phyloP scores from a whole-genome alignment of 768 basidiomycete genomes.

The Pleurotus cornucopiae region DNA sequence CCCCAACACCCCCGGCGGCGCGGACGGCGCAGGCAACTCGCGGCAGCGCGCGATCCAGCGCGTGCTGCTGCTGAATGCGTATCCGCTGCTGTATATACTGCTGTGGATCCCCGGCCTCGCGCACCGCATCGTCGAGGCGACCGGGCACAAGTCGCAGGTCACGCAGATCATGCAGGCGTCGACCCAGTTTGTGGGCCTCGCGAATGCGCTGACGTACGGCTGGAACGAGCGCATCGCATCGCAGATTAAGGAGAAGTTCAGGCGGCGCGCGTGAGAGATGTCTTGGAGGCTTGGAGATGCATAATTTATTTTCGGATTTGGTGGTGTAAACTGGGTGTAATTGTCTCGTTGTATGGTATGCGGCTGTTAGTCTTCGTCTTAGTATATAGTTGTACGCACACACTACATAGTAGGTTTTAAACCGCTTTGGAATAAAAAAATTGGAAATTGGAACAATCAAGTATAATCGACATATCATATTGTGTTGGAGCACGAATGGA shows the following conservation, averaged over 20 bases:
- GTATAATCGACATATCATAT: no score
- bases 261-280: not conserved
- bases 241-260: conserved; percentile 5
- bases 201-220: conserved; percentile 13
- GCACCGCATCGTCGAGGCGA: conserved; percentile 13
- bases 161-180: conserved; percentile 12
- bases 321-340: no score
- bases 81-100: conserved; percentile 13
- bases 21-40: not conserved
- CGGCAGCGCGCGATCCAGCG: conserved; percentile 6
- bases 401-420: no score
- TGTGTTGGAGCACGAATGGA: no score
- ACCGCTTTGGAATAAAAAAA: no score
- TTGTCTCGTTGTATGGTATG: no score
- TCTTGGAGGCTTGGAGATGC: no score
- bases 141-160: conserved; percentile 6
- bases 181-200: conserved; percentile 12
- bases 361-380: no score
- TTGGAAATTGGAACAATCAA: no score
- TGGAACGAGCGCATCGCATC: conserved; percentile 12
- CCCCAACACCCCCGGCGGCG: no score
- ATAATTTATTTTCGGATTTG: no score
- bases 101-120: conserved; percentile 15
- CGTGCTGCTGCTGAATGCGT: conserved; percentile 13
- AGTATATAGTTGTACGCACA: no score